phyloP scores from a whole-genome alignment of 2,329 filamentous ascomycete genomes.

The Dactylellina parvicollis region DNA sequence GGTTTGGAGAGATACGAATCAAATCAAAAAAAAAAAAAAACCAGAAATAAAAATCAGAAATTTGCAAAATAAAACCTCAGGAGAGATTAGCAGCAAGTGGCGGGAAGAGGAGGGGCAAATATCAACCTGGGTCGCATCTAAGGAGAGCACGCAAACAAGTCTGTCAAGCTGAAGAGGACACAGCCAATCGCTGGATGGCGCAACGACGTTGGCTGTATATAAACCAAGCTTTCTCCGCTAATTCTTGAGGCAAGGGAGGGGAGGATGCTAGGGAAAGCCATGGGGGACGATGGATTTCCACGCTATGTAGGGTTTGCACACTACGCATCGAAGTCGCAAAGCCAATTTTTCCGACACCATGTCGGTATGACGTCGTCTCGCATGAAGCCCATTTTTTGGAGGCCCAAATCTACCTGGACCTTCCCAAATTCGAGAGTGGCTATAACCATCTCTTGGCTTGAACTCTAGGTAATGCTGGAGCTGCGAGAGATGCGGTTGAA shows the following conservation, averaged over 20 bases:
- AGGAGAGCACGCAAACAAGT: background rate
- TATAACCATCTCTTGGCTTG: background rate
- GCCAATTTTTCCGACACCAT: background rate
- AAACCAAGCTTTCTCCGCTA: background rate
- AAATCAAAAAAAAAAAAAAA: too few relatives aligned
- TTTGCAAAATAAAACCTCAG: background rate
- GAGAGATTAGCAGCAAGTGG: too few relatives aligned
- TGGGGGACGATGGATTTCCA: too few relatives aligned
- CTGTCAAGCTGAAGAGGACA: too few relatives aligned
- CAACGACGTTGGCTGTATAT: background rate
- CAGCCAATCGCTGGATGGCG: too few relatives aligned
- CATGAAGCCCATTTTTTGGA: constrained; percentile 18
- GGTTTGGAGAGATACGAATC: too few relatives aligned
- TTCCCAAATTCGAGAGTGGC: background rate
- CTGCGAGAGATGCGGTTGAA: constrained; percentile 5
- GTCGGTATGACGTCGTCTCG: constrained; percentile 32
- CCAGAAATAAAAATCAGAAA: too few relatives aligned
- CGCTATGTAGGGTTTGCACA: too few relatives aligned
- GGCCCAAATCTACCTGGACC: constrained; percentile 6
- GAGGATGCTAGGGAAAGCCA: background rate
- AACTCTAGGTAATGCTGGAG: background rate
- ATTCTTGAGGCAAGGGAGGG: background rate
- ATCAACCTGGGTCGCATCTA: background rate
- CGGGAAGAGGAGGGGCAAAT: too few relatives aligned
- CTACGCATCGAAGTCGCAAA: too few relatives aligned